Evolutionary conservation across 306 rosid species (phyloP).

Genomic region (Cucurbita moschata): DNA sequence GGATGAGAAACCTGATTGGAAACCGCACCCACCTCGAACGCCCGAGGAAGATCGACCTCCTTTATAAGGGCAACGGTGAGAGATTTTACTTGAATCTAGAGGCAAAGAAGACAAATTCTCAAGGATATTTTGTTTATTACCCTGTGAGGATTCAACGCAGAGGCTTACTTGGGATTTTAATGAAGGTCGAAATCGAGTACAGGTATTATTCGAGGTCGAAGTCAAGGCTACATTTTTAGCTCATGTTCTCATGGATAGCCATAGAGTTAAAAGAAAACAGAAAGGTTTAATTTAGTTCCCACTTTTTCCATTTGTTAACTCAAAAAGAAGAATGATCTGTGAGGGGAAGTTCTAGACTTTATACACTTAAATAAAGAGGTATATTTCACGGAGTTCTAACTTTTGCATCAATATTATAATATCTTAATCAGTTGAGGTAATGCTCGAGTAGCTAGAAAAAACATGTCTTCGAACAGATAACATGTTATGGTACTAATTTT

Average conservation of each 20-base stretch:
- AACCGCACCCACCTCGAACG: slow-evolving; percentile 69
- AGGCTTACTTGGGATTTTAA: background rate
- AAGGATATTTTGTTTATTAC: background rate
- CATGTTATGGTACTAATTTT: too few species aligned
- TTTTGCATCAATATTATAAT: too few species aligned
- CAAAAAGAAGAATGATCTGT: background rate
- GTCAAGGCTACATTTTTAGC: background rate
- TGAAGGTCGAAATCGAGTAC: background rate
- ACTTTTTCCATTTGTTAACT: background rate
- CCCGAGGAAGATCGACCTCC: slow-evolving; percentile 82
- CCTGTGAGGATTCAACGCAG: background rate
- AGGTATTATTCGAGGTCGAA: background rate
- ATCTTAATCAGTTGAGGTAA: too few species aligned
- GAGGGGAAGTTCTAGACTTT: slow-evolving; percentile 2
- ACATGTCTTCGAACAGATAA: too few species aligned
- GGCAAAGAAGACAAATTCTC: background rate
- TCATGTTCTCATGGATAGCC: slow-evolving; percentile 4
- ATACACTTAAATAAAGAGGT: background rate
- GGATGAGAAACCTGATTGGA: slow-evolving; percentile 97
- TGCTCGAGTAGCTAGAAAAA: too few species aligned
- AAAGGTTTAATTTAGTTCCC: slow-evolving; percentile 1
- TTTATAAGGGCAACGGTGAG: slow-evolving; percentile 21
- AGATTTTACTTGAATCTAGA: background rate
- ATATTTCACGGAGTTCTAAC: too few species aligned
- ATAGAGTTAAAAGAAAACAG: background rate